Evolutionary conservation across 1,284 basidiomycete species (phyloP), one percentile per base, ranked within the genome.

Genomic region (Anthracocystis walkeri): DNA sequence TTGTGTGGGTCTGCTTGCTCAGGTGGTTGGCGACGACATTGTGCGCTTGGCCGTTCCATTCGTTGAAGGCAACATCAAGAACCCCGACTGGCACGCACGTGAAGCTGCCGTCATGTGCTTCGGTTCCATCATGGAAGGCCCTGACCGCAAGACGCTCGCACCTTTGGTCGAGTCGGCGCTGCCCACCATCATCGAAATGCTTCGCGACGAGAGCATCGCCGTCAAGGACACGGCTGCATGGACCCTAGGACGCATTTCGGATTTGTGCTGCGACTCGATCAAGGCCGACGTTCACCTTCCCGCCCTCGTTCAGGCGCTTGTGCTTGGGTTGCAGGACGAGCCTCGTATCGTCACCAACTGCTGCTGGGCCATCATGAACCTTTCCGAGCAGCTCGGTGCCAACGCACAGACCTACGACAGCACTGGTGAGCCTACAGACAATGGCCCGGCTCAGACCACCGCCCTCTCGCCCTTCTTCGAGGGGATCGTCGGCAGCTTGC

Each of bases 31-130:
- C 63, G 96, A 99, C 85, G 88, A 90, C 23, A 93, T 99, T 77
- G 96, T 99, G 10, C 90, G 92, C 7, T 90, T 92, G 7, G 93
- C 97, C 59, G 95, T 99, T 68, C 96, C 97, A 3, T 99, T 98
- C 88, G 97, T 99, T 81, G 97, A 99, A 87, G 91, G 90, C 29
- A 92, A 98, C 87, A 97, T 99, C 89, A 93, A 93, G 83, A 88
- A 90, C 35, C 75, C 86, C 23, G 94, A 98, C 84, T 99, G 97
- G 96, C 93, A 94, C 83, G 88, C 91, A 61, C 93, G 97, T 58
- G 96, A 99, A 86, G 96, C 96, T 0, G 95, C 96, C 21, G 92
- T 98, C 75, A 98, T 98, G 94, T 92, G 95, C 46, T 99, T 99
- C 83, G 96, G 96, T 59, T 96, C 93, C 3, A 98, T 99, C 82